Base-by-base conservation (phyloP, 2,329 filamentous ascomycete genomes). In the Penicillium sp. region DNA sequence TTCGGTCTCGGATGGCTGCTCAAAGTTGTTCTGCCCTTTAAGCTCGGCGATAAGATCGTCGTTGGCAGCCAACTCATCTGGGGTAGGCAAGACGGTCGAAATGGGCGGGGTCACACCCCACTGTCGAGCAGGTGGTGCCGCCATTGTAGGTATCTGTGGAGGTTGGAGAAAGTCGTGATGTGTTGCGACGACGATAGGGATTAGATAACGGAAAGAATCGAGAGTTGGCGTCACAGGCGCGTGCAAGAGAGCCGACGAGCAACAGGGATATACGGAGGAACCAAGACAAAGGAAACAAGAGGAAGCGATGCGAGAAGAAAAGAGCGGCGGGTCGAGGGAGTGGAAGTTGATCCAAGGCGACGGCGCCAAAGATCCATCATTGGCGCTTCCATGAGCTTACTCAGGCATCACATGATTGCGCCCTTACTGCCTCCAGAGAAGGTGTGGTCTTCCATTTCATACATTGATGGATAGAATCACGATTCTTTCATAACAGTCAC, bases 11-110 rank as follows among this genome's bases (percentile, higher is more conserved):
- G 86, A 77, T 10, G 81, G 78, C 36, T 80, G 81, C 68, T 97
- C 93, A 57, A 95, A 98, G 36, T 93, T 95, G 68, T 94, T 91
- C 68, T 96, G 87, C 27, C 76, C 76, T 63, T 88, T 88, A 46
- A 98, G 72, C 68, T 96, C 90, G 40, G 86, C 81, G 41, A 95
- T 78, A 30, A 98, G 78, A 40, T 83, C 76, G 52, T 88, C 83
- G 56, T 87, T 94, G 35, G 85, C 79, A 50, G 83, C 77, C 41
- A 84, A 79, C 64, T 98, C 91, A 25, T 78, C 72, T 39, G 84
- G 78, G 1, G 85, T 93, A 4, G 93, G 93, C 16, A 89, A 75
- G 15, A 76, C 74, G 9, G 76, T 77, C 14, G 89, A 94, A 25
- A 98, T 87, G 32, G 93, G 85, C 54, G 84, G 83, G 43, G 89